Evolutionary conservation across 1,284 basidiomycete species (phyloP).

Genomic region (Puccinia hordei): DNA sequence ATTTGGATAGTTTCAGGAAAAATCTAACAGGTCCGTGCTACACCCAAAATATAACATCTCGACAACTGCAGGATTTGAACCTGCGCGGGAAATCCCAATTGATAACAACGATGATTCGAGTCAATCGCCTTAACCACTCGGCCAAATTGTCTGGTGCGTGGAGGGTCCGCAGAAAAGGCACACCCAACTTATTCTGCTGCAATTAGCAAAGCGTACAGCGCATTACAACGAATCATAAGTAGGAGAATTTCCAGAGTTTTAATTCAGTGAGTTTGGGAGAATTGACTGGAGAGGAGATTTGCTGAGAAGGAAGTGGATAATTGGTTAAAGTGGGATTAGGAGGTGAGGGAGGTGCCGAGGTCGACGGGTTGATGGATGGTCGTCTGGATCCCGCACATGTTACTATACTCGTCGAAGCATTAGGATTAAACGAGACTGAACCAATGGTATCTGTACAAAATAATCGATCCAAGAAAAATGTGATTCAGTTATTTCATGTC

Average conservation of each 20-base stretch:
- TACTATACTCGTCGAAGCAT: conserved; percentile 19
- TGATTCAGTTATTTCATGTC: background rate
- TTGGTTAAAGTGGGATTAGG: background rate
- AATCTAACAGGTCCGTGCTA: too few relatives aligned
- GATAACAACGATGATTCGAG: background rate
- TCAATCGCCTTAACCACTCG: background rate
- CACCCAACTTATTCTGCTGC: too few relatives aligned
- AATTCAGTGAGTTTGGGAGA: conserved; percentile 25
- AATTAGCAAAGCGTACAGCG: too few relatives aligned
- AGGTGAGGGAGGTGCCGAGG: background rate
- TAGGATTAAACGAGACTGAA: conserved; percentile 34
- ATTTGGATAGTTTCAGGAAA: too few relatives aligned
- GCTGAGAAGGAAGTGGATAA: background rate
- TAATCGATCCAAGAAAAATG: background rate
- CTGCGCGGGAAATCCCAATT: conserved; percentile 2
- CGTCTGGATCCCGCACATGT: conserved; percentile 45
- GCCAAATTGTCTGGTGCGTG: too few relatives aligned
- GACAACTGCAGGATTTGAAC: too few relatives aligned
- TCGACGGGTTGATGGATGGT: background rate
- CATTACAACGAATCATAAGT: background rate
- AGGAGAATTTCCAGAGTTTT: conserved; percentile 32
- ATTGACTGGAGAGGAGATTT: background rate
- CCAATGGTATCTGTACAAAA: conserved; percentile 34
- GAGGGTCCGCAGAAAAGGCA: too few relatives aligned
- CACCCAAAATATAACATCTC: too few relatives aligned